Base-by-base conservation (phyloP, 495 filamentous ascomycete genomes). In the Extremus antarcticus region DNA sequence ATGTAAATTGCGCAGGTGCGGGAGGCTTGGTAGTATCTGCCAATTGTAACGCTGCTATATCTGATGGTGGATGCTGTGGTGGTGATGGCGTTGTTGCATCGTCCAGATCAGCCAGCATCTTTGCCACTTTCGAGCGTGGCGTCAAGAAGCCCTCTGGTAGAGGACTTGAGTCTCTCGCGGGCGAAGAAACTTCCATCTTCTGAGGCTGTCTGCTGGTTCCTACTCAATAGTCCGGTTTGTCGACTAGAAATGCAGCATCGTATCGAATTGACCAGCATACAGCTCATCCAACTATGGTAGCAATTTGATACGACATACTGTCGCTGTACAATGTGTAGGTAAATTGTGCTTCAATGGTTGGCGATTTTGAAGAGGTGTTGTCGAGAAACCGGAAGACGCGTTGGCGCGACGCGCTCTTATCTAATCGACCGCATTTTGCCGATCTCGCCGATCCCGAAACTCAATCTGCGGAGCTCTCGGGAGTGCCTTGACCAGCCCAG, bases 111-210 rank as follows among this genome's bases (percentile, higher is more conserved):
- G 55, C 55, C 11, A 62, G 50, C 56, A 58, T 54, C 32, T 46
- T 51, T 39, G 59, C 59, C n/a, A 62, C 55, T 43, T 62, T 62
- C 1, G 59, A 47, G 10, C 59, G 55, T 24, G 59, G 59, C 13
- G 59, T 62, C 9, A 62, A 48, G 22, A 51, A 2, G 7, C 25
- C 46, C 7, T 35, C 29, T 13, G 13, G 29, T 13, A 7, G 29
- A 35, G 29, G 29, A 13, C 29, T 35, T 35, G 29, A 35, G 7
- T 13, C 13, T 4, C 29, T 13, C 4, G 29, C 7, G 13, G 29
- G 29, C 13, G 29, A 35, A 35, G 29, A 35, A 35, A 13, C 7
- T 13, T 35, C 29, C 29, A 35, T 35, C 29, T 4, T 35, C 13
- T 35, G 29, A 35, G 29, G n/a, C n/a, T n/a, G n/a, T n/a, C n/a